These are phyloP conservation scores for Moricandia arvensis DNA, from an alignment of 345 rosid genomes.

Conservation along the genomic window DNA sequence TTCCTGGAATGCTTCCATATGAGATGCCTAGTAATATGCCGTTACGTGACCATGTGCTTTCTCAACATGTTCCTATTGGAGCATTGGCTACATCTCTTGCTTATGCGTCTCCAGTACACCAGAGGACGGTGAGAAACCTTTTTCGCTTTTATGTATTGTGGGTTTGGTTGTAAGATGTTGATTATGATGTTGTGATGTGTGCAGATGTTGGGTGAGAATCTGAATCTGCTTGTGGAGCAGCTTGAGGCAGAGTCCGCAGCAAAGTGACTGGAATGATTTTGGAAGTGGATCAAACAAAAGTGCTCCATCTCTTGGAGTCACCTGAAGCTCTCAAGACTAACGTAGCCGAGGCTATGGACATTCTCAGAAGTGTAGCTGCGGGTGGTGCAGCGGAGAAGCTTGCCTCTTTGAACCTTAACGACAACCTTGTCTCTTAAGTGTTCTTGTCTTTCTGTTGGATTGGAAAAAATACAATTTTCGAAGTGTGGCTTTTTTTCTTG, in stretches of 20 bases:
- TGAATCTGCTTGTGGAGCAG: constrained; percentile 92
- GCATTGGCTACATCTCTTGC: constrained; percentile 88
- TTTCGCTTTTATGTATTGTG: background rate
- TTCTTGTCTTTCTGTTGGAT: background rate
- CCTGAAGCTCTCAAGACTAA: constrained; percentile 86
- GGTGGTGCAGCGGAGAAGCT: constrained; percentile 68
- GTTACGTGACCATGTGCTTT: constrained; percentile 52
- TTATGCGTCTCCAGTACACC: constrained; percentile 81
- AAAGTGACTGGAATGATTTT: constrained; percentile 97
- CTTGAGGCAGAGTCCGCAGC: constrained; percentile 86
- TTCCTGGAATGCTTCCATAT: constrained; percentile 69
- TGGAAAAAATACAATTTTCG: background rate
- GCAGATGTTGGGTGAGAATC: constrained; percentile 92
- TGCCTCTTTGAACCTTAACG: constrained; percentile 49
- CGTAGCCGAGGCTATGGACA: constrained; percentile 94
- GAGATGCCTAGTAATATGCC: constrained; percentile 61
- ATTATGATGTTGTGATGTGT: background rate
- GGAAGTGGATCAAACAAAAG: constrained; percentile 96
- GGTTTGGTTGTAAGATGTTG: background rate
- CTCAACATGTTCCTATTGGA: constrained; percentile 72
- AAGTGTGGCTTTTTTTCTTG: constrained; percentile 11
- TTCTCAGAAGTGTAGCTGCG: constrained; percentile 67
- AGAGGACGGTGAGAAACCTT: constrained; percentile 62
- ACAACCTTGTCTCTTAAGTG: constrained; percentile 44
- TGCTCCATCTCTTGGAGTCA: constrained; percentile 85